phyloP scores from a whole-genome alignment of 2,329 filamentous ascomycete species.

The Hymenoscyphus occultus region DNA sequence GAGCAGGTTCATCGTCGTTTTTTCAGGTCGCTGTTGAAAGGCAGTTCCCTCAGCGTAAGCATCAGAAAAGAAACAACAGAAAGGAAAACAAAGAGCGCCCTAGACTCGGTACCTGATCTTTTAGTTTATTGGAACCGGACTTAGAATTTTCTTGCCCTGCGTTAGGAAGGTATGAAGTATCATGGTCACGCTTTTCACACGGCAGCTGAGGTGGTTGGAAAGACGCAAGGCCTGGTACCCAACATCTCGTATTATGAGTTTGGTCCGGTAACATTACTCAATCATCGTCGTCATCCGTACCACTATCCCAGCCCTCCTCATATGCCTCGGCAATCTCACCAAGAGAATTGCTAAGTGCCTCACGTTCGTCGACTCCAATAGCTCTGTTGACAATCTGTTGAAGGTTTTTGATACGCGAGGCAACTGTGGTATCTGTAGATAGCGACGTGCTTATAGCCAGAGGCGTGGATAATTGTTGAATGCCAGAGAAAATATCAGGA shows the following conservation, averaged over 20 bases:
- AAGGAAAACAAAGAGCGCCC: neutral
- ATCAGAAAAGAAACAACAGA: neutral
- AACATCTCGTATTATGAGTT: neutral
- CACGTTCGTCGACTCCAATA: conserved; percentile 74
- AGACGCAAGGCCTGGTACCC: neutral
- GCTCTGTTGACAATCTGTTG: conserved; percentile 61
- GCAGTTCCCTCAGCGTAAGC: neutral
- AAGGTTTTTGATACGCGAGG: conserved; percentile 62
- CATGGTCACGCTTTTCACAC: neutral
- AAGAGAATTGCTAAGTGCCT: conserved; percentile 76
- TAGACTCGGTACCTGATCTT: neutral
- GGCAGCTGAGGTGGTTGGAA: neutral
- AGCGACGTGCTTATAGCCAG: conserved; percentile 58
- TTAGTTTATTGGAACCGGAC: neutral
- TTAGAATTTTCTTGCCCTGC: neutral
- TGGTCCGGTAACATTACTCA: conserved; percentile 15
- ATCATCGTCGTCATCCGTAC: conserved; percentile 65
- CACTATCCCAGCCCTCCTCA: conserved; percentile 81
- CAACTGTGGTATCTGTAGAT: conserved; percentile 73
- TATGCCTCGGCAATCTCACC: conserved; percentile 84
- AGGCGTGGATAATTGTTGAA: conserved; percentile 38
- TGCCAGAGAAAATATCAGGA: conserved; percentile 65
- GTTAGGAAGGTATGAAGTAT: neutral
- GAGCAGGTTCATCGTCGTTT: too few relatives aligned
- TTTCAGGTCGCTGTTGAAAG: neutral